These are phyloP conservation scores for Didymella arachidicola DNA, from an alignment of 2,329 filamentous ascomycete genomes.

Conservation along the genomic window DNA sequence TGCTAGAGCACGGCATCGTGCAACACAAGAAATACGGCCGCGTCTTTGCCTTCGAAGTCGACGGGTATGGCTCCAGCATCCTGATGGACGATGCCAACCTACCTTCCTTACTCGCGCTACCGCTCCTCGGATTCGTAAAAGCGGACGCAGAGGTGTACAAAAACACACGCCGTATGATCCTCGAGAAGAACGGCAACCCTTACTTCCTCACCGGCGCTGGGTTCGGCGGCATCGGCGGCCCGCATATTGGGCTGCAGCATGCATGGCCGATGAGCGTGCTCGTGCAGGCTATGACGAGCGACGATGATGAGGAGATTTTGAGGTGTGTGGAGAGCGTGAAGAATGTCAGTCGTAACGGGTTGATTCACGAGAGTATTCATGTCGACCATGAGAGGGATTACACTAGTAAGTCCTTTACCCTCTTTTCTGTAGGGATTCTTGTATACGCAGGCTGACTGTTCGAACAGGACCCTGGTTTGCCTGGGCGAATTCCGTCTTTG, in stretches of 20 bases:
- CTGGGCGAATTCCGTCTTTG: conserved; percentile 97
- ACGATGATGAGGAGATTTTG: conserved; percentile 82
- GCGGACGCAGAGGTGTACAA: conserved; percentile 75
- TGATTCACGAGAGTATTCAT: conserved; percentile 92
- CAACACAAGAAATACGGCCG: conserved; percentile 76
- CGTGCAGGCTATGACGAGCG: conserved; percentile 87
- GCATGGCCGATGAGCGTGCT: conserved; percentile 98
- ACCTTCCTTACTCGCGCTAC: conserved; percentile 79
- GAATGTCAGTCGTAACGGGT: conserved; percentile 74
- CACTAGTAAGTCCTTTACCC: conserved; percentile 66
- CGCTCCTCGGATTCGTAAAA: conserved; percentile 77
- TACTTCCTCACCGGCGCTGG: conserved; percentile 81
- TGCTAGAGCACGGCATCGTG: conserved; percentile 86
- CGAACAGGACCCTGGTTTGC: conserved; percentile 82
- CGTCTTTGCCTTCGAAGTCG: conserved; percentile 87
- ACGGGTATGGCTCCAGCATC: conserved; percentile 82
- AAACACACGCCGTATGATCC: conserved; percentile 85
- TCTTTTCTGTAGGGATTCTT: too few species aligned
- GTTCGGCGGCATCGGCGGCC: conserved; percentile 89
- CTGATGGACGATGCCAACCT: conserved; percentile 92
- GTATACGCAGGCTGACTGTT: neutral
- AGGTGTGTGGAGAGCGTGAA: conserved; percentile 77
- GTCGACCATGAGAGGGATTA: conserved; percentile 75
- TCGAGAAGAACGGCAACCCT: conserved; percentile 79
- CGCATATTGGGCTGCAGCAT: conserved; percentile 81